phyloP scores from a whole-genome alignment of 495 filamentous ascomycete genomes.

The Tricharina praecox region DNA sequence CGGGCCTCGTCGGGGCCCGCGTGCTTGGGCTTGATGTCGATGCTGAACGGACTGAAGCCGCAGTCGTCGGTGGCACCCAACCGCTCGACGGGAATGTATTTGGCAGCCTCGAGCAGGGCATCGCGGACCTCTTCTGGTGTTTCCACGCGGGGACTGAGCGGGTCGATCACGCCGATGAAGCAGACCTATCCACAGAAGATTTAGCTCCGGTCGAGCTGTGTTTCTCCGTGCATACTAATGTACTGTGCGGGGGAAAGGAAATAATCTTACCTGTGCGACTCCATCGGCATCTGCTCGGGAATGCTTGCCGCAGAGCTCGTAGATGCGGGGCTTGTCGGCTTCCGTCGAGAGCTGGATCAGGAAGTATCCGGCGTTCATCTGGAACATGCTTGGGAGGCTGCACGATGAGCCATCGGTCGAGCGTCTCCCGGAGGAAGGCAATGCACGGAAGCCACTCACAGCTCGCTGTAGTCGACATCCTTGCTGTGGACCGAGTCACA shows the following conservation, averaged over 20 bases:
- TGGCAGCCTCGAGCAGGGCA: constrained; percentile 27
- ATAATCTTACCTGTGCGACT: constrained; percentile 23
- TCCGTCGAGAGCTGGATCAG: constrained; percentile 31
- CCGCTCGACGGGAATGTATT: constrained; percentile 29
- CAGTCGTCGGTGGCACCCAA: constrained; percentile 33
- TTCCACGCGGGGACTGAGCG: constrained; percentile 29
- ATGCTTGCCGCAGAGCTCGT: constrained; percentile 27
- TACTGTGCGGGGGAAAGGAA: too few species aligned
- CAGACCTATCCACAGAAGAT: constrained; percentile 30
- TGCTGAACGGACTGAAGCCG: constrained; percentile 30
- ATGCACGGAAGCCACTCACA: constrained; percentile 14
- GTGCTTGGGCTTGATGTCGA: constrained; percentile 30
- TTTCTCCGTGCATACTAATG: too few species aligned
- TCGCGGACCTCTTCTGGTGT: constrained; percentile 28
- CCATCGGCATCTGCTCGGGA: constrained; percentile 30
- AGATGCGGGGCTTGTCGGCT: constrained; percentile 27
- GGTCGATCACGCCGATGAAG: constrained; percentile 30
- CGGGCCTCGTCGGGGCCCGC: constrained; percentile 31
- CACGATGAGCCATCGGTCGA: not conserved
- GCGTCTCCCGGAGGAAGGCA: not conserved
- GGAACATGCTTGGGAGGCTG: constrained; percentile 29
- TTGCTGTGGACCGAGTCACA: constrained; percentile 31
- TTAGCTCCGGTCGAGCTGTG: too few species aligned
- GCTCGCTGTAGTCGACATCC: constrained; percentile 30
- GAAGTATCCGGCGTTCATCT: constrained; percentile 33